These are phyloP conservation scores for Plenodomus biglobosus DNA, from an alignment of 2,329 filamentous ascomycete species.

Conservation along the genomic window DNA sequence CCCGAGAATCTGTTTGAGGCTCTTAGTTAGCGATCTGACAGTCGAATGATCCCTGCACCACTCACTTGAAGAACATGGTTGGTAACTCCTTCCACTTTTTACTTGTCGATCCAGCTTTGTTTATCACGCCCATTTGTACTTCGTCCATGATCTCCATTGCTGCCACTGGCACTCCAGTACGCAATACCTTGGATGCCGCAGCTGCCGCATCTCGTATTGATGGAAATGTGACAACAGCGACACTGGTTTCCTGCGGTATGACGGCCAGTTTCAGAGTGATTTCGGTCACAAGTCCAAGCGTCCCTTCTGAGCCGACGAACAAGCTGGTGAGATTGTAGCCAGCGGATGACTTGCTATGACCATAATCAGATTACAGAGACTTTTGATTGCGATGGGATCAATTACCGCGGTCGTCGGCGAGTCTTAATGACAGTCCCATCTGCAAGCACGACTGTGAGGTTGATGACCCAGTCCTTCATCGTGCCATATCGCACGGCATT, in stretches of 20 bases:
- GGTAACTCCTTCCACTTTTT: constrained; percentile 74
- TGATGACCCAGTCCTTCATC: constrained; percentile 87
- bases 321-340: constrained; percentile 81
- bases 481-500: constrained; percentile 81
- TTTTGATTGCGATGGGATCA: constrained; percentile 6
- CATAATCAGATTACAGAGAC: background rate
- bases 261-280: constrained; percentile 78
- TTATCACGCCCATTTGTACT: constrained; percentile 82
- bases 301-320: constrained; percentile 81
- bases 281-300: constrained; percentile 78
- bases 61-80: constrained; percentile 78
- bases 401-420: constrained; percentile 65
- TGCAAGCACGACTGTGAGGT: constrained; percentile 76
- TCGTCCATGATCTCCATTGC: constrained; percentile 89
- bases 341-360: constrained; percentile 67
- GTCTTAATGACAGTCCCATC: constrained; percentile 81
- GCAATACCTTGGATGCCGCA: constrained; percentile 74
- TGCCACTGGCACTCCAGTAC: constrained; percentile 70
- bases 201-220: constrained; percentile 74
- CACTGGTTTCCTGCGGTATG: constrained; percentile 72
- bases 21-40: constrained; percentile 24
- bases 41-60: constrained; percentile 3
- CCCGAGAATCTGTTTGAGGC: constrained; percentile 62
- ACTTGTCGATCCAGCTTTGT: constrained; percentile 69
- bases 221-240: constrained; percentile 79